Conservation (phyloP, 768 basidiomycete species). For the Steccherinum ochraceum region DNA sequence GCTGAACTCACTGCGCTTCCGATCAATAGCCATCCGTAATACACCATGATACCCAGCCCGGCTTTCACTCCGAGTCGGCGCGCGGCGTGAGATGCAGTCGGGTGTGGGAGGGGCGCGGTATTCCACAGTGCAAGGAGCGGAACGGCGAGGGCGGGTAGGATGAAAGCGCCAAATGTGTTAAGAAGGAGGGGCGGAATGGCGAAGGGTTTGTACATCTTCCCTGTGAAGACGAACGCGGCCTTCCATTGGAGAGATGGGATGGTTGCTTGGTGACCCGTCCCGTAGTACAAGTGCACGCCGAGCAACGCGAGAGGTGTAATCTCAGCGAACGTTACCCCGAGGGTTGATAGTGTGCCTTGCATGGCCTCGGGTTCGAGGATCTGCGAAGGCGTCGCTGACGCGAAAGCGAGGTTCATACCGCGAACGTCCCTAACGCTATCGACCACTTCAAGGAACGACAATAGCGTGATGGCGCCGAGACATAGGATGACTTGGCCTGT, state of each 20-base stretch:
- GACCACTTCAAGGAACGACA: slow-evolving; percentile 75
- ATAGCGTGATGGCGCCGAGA: slow-evolving; percentile 53
- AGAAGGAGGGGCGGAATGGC: slow-evolving; percentile 54
- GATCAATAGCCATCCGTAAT: slow-evolving; percentile 58
- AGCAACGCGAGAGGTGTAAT: slow-evolving; percentile 70
- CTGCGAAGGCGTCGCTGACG: slow-evolving; percentile 38
- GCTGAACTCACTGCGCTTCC: slow-evolving; percentile 71
- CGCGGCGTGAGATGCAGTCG: slow-evolving; percentile 25
- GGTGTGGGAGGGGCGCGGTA: slow-evolving; percentile 49
- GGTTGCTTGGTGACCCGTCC: slow-evolving; percentile 89
- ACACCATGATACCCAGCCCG: slow-evolving; percentile 59
- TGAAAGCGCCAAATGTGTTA: slow-evolving; percentile 73
- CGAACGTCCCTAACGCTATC: slow-evolving; percentile 76
- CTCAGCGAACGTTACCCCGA: slow-evolving; percentile 51
- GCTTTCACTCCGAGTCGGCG: slow-evolving; percentile 41
- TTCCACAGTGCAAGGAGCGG: slow-evolving; percentile 84
- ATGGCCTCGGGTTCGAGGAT: slow-evolving; percentile 30
- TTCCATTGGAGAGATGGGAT: slow-evolving; percentile 95
- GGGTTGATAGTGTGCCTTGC: slow-evolving; percentile 1
- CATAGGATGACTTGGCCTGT: slow-evolving; percentile 78
- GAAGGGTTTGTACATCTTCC: slow-evolving; percentile 62
- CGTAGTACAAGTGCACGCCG: slow-evolving; percentile 71
- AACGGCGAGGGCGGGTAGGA: slow-evolving; percentile 58
- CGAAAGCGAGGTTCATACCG: slow-evolving; percentile 45
- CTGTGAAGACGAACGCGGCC: slow-evolving; percentile 76